Percentiles rank a stretch among this genome's conserved stretches.
phyloP scores from a whole-genome alignment of 148 eudicot species.

The Dysphania ambrosioides region DNA sequence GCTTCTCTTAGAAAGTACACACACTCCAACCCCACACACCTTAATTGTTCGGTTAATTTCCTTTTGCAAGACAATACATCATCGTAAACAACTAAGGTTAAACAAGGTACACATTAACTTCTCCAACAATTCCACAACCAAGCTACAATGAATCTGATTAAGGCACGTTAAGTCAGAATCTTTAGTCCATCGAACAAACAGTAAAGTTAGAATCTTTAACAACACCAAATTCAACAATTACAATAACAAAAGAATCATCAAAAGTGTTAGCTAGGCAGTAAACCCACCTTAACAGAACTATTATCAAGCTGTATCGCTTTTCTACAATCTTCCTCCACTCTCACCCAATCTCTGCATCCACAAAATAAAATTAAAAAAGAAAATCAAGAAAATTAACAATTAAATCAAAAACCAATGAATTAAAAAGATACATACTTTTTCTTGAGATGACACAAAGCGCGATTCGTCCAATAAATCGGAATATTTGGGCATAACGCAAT shows the following conservation, averaged over 20 bases:
- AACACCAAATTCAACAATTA: not conserved
- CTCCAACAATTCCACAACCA: not conserved
- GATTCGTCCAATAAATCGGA: slow-evolving; percentile 81
- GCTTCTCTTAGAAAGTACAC: not conserved
- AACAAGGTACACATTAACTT: not conserved
- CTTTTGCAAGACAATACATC: not conserved
- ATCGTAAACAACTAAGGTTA: not conserved
- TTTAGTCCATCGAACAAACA: too few relatives aligned
- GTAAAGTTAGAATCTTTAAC: not conserved
- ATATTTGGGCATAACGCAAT: slow-evolving; percentile 83
- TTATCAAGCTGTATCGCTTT: slow-evolving; percentile 72
- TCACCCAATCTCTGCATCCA: slow-evolving; percentile 60
- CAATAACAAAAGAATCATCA: not conserved
- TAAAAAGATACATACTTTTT: slow-evolving; percentile 48
- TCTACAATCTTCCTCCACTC: slow-evolving; percentile 82
- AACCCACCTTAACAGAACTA: slow-evolving; percentile 74
- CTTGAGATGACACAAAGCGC: slow-evolving; percentile 73
- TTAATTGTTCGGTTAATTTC: not conserved
- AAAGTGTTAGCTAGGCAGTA: not conserved
- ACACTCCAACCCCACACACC: not conserved
- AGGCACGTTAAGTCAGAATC: not conserved
- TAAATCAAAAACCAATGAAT: not conserved
- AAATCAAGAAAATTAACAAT: not conserved
- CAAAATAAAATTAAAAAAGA: not conserved
- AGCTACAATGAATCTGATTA: not conserved